Conservation (phyloP, 176 grass and related monocot species). For the Cenchrus fungigraminus region DNA sequence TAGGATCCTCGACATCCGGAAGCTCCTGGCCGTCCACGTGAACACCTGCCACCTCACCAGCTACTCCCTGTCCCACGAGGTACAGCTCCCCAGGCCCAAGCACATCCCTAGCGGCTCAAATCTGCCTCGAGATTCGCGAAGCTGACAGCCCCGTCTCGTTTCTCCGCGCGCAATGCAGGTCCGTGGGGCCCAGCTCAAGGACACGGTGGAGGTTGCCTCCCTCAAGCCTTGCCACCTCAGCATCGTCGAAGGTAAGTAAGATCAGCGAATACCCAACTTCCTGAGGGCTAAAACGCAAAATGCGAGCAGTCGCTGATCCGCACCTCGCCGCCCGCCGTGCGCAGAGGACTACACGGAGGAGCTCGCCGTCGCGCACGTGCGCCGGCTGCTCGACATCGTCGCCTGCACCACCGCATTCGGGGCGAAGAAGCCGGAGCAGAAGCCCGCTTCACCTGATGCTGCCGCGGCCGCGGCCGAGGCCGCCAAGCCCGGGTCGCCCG, state of each 20-base stretch:
- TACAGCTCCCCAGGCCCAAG: slow-evolving; percentile 15
- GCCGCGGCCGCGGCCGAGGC: slow-evolving; percentile 22
- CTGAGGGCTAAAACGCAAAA: slow-evolving; percentile 24
- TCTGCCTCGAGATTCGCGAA: slow-evolving; percentile 18
- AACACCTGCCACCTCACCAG: slow-evolving; percentile 91
- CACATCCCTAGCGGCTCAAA: not conserved
- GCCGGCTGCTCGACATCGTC: slow-evolving; percentile 83
- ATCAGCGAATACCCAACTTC: not conserved
- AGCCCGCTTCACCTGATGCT: slow-evolving; percentile 32
- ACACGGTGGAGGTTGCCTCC: slow-evolving; percentile 70
- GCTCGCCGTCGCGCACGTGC: slow-evolving; percentile 81
- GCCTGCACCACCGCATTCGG: slow-evolving; percentile 87
- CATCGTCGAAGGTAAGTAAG: slow-evolving; percentile 71
- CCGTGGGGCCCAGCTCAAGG: slow-evolving; percentile 71
- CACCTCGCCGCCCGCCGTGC: not conserved
- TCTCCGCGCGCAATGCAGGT: slow-evolving; percentile 45
- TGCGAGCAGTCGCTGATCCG: not conserved
- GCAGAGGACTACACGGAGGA: slow-evolving; percentile 93
- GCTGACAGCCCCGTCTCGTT: not conserved
- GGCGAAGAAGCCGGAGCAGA: slow-evolving; percentile 48
- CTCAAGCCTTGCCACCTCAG: slow-evolving; percentile 85
- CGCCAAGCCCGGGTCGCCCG: slow-evolving; percentile 34
- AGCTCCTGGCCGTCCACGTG: slow-evolving; percentile 85
- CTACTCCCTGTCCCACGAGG: slow-evolving; percentile 88
- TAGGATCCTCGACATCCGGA: slow-evolving; percentile 74